A percentile compares a stretch with the other conserved stretches of the same genome.
Conservation (phyloP, 2,329 filamentous ascomycete genomes). For the Diaporthe ampelina region DNA sequence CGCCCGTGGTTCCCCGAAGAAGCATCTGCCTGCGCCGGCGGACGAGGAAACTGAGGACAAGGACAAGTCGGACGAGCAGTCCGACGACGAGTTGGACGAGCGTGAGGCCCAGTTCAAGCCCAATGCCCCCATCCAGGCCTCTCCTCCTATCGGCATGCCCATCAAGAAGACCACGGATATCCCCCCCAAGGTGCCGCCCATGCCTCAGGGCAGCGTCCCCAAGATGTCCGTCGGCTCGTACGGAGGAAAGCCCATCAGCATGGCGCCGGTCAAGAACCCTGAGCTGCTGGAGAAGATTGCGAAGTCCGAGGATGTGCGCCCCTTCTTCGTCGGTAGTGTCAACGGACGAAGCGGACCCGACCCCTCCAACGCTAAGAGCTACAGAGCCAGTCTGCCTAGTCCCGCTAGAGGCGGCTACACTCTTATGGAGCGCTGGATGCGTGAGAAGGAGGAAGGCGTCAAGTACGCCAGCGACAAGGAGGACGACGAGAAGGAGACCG, state of each 20-base stretch:
- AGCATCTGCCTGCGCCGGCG: constrained; percentile 28
- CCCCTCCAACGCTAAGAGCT: constrained; percentile 47
- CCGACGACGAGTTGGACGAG: constrained; percentile 13
- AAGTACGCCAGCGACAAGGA: constrained; percentile 39
- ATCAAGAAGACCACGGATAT: constrained; percentile 20
- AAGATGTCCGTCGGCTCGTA: constrained; percentile 54
- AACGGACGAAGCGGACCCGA: constrained; percentile 50
- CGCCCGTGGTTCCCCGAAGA: constrained; percentile 11
- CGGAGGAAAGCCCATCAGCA: constrained; percentile 54
- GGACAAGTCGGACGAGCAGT: constrained; percentile 7
- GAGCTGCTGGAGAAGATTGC: constrained; percentile 50
- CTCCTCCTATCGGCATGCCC: constrained; percentile 30
- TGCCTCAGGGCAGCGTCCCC: constrained; percentile 39
- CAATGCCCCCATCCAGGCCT: constrained; percentile 26
- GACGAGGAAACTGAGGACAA: constrained; percentile 28
- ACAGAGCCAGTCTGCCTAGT: constrained; percentile 46
- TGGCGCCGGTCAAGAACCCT: constrained; percentile 36
- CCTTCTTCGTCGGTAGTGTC: constrained; percentile 59
- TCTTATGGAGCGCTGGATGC: constrained; percentile 48
- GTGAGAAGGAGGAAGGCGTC: constrained; percentile 36
- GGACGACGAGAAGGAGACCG: neutral
- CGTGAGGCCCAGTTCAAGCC: neutral
- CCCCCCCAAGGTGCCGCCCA: constrained; percentile 33
- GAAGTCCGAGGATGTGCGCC: constrained; percentile 52
- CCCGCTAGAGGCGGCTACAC: constrained; percentile 48